Evolutionary conservation across 208 protist genomes (phyloP).

Genomic region (Acanthamoeba castellanii): DNA sequence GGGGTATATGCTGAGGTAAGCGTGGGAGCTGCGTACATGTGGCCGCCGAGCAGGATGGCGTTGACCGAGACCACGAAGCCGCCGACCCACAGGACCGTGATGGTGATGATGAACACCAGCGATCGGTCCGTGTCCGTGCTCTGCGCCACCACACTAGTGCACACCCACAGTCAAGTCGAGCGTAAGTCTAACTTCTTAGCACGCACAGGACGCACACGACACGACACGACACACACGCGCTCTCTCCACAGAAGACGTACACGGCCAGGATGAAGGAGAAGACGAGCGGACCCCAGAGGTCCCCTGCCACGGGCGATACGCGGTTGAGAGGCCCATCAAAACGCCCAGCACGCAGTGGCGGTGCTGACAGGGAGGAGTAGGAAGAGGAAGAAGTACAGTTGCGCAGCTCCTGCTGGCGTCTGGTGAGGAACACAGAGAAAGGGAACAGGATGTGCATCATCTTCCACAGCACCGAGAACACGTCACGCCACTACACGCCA

Average conservation of each 20-base stretch:
- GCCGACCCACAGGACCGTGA: constrained; percentile 81
- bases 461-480: constrained; percentile 75
- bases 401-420: constrained; percentile 74
- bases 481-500: constrained; percentile 65
- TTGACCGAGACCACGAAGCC: constrained; percentile 82
- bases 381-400: constrained; percentile 45
- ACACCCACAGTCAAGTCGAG: not conserved
- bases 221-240: no score
- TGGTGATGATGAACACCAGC: constrained; percentile 78
- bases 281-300: constrained; percentile 82
- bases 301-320: constrained; percentile 58
- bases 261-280: constrained; percentile 76
- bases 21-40: constrained; percentile 62
- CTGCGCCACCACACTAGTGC: not conserved
- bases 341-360: not conserved
- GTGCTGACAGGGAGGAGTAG: not conserved
- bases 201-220: not conserved
- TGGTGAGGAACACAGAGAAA: constrained; percentile 24
- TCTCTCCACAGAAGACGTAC: not conserved
- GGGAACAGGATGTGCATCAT: constrained; percentile 76
- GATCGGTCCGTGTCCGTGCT: not conserved
- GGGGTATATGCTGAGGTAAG: not conserved
- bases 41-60: constrained; percentile 81
- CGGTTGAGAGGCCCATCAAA: not conserved
- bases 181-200: not conserved